Evolutionary conservation across 2,329 filamentous ascomycete species (phyloP), one percentile per base, ranked within the genome.

Genomic region (Sordariomycetes sp.): DNA sequence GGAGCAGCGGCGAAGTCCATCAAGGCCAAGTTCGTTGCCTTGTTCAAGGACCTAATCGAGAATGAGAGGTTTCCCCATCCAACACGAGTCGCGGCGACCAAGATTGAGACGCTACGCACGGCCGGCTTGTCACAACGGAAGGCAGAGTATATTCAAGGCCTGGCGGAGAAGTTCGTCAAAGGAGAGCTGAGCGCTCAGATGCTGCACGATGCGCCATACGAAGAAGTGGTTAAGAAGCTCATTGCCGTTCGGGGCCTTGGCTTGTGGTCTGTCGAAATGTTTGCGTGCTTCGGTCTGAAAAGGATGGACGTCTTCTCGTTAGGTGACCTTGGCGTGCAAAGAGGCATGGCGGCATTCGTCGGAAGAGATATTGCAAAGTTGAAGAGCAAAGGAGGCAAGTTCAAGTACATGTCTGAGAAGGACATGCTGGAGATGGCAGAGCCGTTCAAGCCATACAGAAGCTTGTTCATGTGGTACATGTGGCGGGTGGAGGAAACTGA

Each of bases 401-500:
- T 87, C 82, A 96, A 96, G 66, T 98, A 96, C 57, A 94, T 96
- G 87, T 74, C 72, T 23, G 92, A 96, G 61, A 74, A 78, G 53
- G 92, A 96, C 40, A 96, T 98, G 92, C 55, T 82, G 40, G 83
- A 87, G 44, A 69, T 86, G 43, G 79, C 86, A 10, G 82, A 80
- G 37, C 76, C 69, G 51, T 98, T 94, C 56, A 71, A 72, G 38
- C 92, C 90, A 4, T 96, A 94, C 59, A 80, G 88, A 51, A 92
- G 82, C 47, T 55, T 95, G 28, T 94, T 94, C 50, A 95, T 95
- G 88, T 95, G 88, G 88, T 94, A 94, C 54, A 94, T 94, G 84
- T 95, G 90, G 88, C 69, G 82, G 39, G 78, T 90, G 9, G 82
- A 82, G 52, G 77, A 86, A 51, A 86, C 86, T 4, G 82, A 93